Percentiles rank a stretch among this genome's conserved stretches.
These are phyloP conservation scores for Aureobasidium namibiae DNA, from an alignment of 2,329 filamentous ascomycete genomes.

Conservation along the genomic window DNA sequence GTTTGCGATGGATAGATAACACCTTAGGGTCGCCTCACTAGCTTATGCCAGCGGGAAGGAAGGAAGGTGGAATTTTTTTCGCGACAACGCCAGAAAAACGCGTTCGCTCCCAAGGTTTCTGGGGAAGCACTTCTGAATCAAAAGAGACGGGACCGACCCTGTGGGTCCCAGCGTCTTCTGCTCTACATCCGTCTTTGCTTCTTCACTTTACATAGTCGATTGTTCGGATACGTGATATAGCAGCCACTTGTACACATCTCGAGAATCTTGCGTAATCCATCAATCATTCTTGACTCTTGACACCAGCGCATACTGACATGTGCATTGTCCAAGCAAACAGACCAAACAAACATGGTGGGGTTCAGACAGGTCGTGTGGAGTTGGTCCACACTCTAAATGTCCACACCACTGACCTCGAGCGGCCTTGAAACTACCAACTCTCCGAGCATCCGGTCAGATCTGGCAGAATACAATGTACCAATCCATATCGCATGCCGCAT, in stretches of 20 bases:
- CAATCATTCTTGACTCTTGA: no score
- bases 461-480: neutral
- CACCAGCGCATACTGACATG: neutral
- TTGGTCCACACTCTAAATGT: neutral
- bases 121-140: conserved; percentile 7
- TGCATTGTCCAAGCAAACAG: neutral
- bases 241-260: neutral
- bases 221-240: neutral
- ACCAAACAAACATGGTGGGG: neutral
- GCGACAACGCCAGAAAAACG: conserved; percentile 13
- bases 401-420: neutral
- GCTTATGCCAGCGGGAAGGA: conserved; percentile 34
- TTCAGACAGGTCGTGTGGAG: neutral
- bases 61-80: conserved; percentile 22
- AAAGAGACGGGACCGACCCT: neutral
- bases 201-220: neutral
- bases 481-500: neutral
- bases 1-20: conserved; percentile 30
- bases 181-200: neutral
- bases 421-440: neutral
- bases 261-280: no score
- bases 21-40: conserved; percentile 32
- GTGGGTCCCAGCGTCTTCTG: neutral
- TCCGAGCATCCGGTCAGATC: neutral
- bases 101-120: neutral